Evolutionary conservation across 495 filamentous ascomycete genomes (phyloP), one percentile per base, ranked within the genome.

Genomic region (Aspergillus panamensis): DNA sequence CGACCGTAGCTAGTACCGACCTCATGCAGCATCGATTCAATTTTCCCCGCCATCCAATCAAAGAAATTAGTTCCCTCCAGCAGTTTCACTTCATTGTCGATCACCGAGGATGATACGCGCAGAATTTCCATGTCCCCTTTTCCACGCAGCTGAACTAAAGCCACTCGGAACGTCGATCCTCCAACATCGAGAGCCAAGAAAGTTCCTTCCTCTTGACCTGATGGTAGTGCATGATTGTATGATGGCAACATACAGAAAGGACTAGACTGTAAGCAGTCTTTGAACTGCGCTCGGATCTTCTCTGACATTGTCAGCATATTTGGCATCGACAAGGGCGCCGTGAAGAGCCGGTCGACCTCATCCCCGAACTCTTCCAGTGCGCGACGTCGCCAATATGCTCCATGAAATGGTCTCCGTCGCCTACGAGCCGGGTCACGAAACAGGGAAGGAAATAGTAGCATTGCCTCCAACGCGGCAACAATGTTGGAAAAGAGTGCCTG

Each of bases 211-310:
- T 88, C 85, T 39, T 75, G 53, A 8, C 85, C 85, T 10, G 78
- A 79, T 3, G 85, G 85, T 19, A 88, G 73, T 0, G 77, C 79
- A 62, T 85, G 77, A 57, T 80, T 85, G 71, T 83, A 86, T 6
- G 85, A 87, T 0, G 85, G 85, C 39, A 87, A 74, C 85, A 87
- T 88, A 70, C 80, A 82, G 55, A 78, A 77, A 9, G 80, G 74
- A 64, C 78, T 84, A 19, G 68, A 68, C 56, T 80, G 71, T 8
- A 87, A 69, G 53, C 79, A 82, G 44, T 76, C 65, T 45, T 63
- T 68, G 64, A 85, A 82, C 60, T 87, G 83, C n/a, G 69, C 74
- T 54, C 81, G 81, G 57, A 88, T 81, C 68, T 75, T 75, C 56
- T 72, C 73, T 1, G 85, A 86, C 73, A 87, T 82, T 20, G 71